Evolutionary conservation across 2,329 filamentous ascomycete species (phyloP).

Genomic region (Monosporascus sp.): DNA sequence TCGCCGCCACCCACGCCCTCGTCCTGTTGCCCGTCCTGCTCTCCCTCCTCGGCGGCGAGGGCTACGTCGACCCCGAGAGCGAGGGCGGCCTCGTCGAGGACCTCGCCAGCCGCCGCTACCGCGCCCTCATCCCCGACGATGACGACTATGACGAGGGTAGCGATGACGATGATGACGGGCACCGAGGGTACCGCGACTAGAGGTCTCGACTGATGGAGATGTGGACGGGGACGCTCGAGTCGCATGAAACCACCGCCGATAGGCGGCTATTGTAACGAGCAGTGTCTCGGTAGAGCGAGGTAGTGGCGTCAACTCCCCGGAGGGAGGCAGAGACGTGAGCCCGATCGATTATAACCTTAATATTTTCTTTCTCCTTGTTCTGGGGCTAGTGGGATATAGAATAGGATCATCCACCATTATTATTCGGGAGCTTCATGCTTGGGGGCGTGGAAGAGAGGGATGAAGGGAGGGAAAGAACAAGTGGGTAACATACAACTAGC

Average conservation of each 20-base stretch:
- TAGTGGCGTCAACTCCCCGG: no score
- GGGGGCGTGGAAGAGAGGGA: no score
- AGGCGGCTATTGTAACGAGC: no score
- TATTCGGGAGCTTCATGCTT: no score
- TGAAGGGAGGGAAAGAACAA: no score
- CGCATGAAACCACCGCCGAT: background rate
- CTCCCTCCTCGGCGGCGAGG: slow-evolving; percentile 77
- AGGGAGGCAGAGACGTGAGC: no score
- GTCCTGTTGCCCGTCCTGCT: slow-evolving; percentile 88
- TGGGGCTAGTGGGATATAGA: no score
- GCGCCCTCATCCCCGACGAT: slow-evolving; percentile 72
- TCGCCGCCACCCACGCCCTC: slow-evolving; percentile 82
- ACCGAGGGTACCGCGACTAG: background rate
- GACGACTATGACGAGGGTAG: slow-evolving; percentile 67
- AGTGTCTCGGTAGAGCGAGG: no score
- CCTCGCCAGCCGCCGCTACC: slow-evolving; percentile 71
- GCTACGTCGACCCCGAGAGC: slow-evolving; percentile 81
- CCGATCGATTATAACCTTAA: no score
- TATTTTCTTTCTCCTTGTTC: no score
- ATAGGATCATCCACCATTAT: no score
- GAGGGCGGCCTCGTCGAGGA: slow-evolving; percentile 90
- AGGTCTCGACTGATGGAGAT: background rate
- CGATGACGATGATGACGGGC: slow-evolving; percentile 57
- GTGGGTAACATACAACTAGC: no score
- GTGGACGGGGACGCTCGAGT: background rate